These are phyloP conservation scores for Coemansia aciculifera DNA, from an alignment of 192 early-diverging fungal species.

Conservation along the genomic window DNA sequence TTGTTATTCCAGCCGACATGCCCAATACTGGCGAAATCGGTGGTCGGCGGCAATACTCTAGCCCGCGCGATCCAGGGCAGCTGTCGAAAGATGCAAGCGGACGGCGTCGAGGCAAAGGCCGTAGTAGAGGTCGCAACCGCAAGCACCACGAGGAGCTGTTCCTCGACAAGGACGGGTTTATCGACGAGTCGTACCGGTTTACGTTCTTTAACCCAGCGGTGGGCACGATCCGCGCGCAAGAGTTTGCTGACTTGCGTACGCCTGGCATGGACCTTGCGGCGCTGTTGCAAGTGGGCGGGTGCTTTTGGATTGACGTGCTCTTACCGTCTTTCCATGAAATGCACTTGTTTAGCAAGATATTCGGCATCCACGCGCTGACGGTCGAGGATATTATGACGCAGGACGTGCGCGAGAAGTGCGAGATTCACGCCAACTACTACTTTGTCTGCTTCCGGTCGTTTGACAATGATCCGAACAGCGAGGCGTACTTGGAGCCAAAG, in stretches of 20 bases:
- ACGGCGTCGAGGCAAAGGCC: neutral
- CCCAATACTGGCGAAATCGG: neutral
- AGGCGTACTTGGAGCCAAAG: constrained; percentile 27
- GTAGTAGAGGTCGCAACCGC: constrained; percentile 13
- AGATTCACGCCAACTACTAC: constrained; percentile 77
- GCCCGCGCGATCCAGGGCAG: neutral
- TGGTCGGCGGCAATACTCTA: neutral
- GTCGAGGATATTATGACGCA: constrained; percentile 87
- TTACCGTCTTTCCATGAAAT: constrained; percentile 65
- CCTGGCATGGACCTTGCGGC: constrained; percentile 41
- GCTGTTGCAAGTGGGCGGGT: constrained; percentile 51
- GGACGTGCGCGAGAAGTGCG: constrained; percentile 93
- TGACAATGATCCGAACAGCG: constrained; percentile 59
- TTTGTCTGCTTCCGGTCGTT: constrained; percentile 85
- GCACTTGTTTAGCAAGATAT: constrained; percentile 61
- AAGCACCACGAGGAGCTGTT: constrained; percentile 53
- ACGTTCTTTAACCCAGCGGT: constrained; percentile 68
- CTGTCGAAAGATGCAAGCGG: neutral
- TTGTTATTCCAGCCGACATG: constrained; percentile 37
- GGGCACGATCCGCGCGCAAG: constrained; percentile 63
- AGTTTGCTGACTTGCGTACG: constrained; percentile 57
- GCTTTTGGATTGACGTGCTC: constrained; percentile 77
- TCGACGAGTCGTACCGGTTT: constrained; percentile 63
- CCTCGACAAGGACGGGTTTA: constrained; percentile 54
- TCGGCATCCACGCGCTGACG: constrained; percentile 76